A percentile compares a stretch with the other conserved stretches of the same genome.
Evolutionary conservation across 2,329 filamentous ascomycete species (phyloP).

Genomic region (Talaromyces rugulosus): DNA sequence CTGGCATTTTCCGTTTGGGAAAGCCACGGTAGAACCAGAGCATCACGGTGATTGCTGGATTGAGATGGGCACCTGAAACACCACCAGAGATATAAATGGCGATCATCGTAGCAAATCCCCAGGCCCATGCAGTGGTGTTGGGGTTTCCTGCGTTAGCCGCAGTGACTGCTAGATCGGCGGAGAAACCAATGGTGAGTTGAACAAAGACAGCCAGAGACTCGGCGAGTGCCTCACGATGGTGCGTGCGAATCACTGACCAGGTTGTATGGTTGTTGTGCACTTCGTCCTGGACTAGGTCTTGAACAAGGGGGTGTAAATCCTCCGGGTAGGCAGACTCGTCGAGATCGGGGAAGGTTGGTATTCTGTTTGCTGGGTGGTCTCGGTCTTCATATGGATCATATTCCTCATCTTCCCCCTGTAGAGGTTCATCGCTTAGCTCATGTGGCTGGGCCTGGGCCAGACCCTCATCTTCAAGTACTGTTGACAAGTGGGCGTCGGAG

Average conservation of each 20-base stretch:
- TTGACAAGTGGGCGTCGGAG: constrained; percentile 18
- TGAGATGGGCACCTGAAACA: constrained; percentile 45
- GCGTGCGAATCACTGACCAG: constrained; percentile 49
- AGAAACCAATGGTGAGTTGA: constrained; percentile 46
- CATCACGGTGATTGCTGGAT: constrained; percentile 42
- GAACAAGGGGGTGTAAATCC: constrained; percentile 42
- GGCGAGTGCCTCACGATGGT: constrained; percentile 51
- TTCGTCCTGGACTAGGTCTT: constrained; percentile 43
- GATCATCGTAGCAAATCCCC: constrained; percentile 54
- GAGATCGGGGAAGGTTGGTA: constrained; percentile 17
- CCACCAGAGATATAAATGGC: constrained; percentile 47
- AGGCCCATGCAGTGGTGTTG: constrained; percentile 43
- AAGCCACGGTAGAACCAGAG: constrained; percentile 51
- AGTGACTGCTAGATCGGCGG: constrained; percentile 46
- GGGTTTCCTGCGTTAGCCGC: constrained; percentile 37
- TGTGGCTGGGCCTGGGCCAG: constrained; percentile 8
- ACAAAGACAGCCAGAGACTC: constrained; percentile 48
- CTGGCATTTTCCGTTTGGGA: constrained; percentile 47
- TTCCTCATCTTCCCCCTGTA: constrained; percentile 19
- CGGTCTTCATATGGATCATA: constrained; percentile 9
- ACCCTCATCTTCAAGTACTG: constrained; percentile 20
- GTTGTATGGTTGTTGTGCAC: constrained; percentile 47
- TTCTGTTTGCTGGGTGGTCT: constrained; percentile 11
- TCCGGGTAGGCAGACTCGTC: constrained; percentile 35
- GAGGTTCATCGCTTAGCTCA: constrained; percentile 18